These are phyloP conservation scores for Eucalyptus polybractea DNA, from an alignment of 345 rosid species.

Conservation along the genomic window DNA sequence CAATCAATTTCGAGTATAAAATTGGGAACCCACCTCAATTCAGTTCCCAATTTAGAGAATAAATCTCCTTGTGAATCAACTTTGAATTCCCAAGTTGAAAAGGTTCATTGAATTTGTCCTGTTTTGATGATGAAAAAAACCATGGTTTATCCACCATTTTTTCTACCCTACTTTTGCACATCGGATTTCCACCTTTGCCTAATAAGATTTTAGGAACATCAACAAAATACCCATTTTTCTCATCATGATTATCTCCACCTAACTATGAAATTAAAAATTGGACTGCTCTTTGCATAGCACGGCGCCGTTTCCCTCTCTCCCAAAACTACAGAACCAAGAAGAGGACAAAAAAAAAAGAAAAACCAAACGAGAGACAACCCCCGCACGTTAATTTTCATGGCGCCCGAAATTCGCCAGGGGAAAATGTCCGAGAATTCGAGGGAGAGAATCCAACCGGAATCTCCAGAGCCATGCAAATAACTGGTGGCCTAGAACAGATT, in stretches of 20 bases:
- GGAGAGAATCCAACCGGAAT: not conserved
- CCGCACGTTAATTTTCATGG: not conserved
- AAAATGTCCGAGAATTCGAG: not conserved
- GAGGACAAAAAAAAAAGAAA: not conserved
- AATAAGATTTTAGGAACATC: not conserved
- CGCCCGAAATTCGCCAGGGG: not conserved
- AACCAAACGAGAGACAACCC: not conserved
- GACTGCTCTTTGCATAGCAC: not conserved
- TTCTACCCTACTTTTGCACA: not conserved
- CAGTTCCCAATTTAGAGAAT: not conserved
- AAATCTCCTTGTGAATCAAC: not conserved
- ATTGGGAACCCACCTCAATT: rapidly evolving
- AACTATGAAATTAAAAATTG: not conserved
- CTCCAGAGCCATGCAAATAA: conserved; percentile 36
- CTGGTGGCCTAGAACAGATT: conserved; percentile 39
- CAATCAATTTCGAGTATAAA: rapidly evolving
- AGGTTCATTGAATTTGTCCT: not conserved
- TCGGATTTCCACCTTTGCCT: not conserved
- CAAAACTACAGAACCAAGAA: no score
- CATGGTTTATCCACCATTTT: not conserved
- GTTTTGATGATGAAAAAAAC: not conserved
- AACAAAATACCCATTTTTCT: not conserved
- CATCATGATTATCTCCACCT: not conserved
- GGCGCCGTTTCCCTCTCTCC: not conserved
- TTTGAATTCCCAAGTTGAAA: not conserved